These are phyloP conservation scores for Claviceps maximensis DNA, from an alignment of 2,329 filamentous ascomycete species.

Conservation along the genomic window DNA sequence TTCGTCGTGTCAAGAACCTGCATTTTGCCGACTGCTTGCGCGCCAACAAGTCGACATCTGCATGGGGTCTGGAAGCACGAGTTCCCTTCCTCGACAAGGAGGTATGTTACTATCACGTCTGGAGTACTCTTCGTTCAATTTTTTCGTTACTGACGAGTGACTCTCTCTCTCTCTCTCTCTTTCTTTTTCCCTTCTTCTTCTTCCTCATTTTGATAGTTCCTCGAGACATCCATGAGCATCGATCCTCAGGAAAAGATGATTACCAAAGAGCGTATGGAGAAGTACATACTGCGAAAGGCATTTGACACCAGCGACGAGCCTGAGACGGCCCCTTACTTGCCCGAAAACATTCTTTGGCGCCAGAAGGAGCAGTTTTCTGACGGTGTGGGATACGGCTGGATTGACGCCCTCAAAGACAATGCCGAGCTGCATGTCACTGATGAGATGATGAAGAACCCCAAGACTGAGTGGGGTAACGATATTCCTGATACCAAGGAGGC, in stretches of 20 bases:
- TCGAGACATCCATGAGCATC: conserved; percentile 84
- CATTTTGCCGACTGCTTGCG: conserved; percentile 92
- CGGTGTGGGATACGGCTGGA: conserved; percentile 98
- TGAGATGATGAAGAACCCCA: conserved; percentile 97
- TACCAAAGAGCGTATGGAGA: conserved; percentile 77
- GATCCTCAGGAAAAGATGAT: conserved; percentile 96
- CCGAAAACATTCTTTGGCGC: conserved; percentile 88
- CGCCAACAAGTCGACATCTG: conserved; percentile 97
- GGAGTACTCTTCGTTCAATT: background rate
- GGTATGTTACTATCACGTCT: conserved; percentile 25
- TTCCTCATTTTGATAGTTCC: conserved; percentile 43
- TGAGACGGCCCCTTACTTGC: conserved; percentile 72
- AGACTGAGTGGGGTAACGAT: conserved; percentile 87
- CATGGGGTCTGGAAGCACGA: conserved; percentile 94
- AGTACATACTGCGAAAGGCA: conserved; percentile 95
- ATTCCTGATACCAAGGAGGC: conserved; percentile 95
- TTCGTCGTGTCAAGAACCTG: conserved; percentile 89
- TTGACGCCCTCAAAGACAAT: conserved; percentile 90
- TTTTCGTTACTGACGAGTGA: background rate
- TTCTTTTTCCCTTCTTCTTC: background rate
- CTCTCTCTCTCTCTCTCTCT: background rate
- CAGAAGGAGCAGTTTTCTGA: conserved; percentile 99
- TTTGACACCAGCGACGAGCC: conserved; percentile 90
- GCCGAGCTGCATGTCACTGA: conserved; percentile 83
- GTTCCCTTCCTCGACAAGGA: conserved; percentile 97